Evolutionary conservation across 495 filamentous ascomycete species (phyloP).

Genomic region (Tuber umbilicatum): DNA sequence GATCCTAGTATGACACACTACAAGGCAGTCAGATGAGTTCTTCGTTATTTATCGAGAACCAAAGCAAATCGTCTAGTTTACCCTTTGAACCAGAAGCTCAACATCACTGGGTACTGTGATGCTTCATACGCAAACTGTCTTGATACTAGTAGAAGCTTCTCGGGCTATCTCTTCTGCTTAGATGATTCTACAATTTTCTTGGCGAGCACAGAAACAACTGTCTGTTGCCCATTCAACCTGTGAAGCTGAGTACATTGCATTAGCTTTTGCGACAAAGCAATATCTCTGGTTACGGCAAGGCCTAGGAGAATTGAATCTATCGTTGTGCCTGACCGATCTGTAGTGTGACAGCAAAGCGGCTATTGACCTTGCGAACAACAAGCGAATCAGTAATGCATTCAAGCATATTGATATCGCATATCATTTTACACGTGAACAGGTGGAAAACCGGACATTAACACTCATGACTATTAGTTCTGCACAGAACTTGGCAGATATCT

Average conservation of each 20-base stretch:
- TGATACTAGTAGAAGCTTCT: constrained; percentile 10
- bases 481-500: constrained; percentile 18
- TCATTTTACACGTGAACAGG: background rate
- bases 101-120: too few species aligned
- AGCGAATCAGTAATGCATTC: background rate
- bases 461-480: background rate
- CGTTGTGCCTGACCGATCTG: background rate
- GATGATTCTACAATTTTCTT: background rate
- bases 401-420: constrained; percentile 22
- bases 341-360: constrained; percentile 7
- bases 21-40: constrained; percentile 7
- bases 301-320: background rate
- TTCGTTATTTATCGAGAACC: constrained; percentile 9
- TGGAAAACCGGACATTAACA: too few species aligned
- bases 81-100: background rate
- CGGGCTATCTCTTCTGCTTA: constrained; percentile 8
- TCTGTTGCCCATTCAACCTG: constrained; percentile 12
- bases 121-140: background rate
- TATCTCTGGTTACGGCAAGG: constrained; percentile 8
- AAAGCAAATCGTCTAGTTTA: background rate
- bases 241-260: constrained; percentile 16
- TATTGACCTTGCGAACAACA: constrained; percentile 10
- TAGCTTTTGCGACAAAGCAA: constrained; percentile 5
- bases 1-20: constrained; percentile 2
- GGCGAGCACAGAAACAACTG: constrained; percentile 9